These are phyloP conservation scores for Neckera pumila DNA, from an alignment of 225 moss, liverwort and hornwort species.

Conservation along the genomic window DNA sequence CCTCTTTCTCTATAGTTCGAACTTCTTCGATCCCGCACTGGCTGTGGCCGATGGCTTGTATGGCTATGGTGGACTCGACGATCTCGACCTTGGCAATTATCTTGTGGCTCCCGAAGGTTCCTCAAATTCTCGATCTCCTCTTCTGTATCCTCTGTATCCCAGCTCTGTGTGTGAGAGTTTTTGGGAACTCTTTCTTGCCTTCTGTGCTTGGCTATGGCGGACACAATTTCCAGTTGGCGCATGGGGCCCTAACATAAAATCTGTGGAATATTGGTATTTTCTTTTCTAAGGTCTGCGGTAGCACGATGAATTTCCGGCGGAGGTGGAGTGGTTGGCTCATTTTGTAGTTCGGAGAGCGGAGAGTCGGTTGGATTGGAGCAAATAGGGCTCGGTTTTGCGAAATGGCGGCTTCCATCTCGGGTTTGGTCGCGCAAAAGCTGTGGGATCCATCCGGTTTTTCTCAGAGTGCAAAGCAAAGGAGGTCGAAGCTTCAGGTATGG, in stretches of 20 bases:
- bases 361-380: background rate
- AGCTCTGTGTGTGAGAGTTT: background rate
- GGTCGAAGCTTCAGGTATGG: slow-evolving; percentile 8
- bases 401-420: slow-evolving; percentile 28
- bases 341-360: background rate
- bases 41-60: background rate
- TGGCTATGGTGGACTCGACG: background rate
- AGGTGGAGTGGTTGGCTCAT: background rate
- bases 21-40: background rate
- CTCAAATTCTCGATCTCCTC: background rate
- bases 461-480: background rate
- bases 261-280: background rate
- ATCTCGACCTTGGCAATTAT: background rate
- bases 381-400: background rate
- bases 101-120: background rate
- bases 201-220: background rate
- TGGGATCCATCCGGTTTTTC: background rate
- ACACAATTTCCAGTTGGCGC: background rate
- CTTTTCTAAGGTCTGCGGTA: background rate
- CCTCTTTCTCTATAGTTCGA: background rate
- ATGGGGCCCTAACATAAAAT: background rate
- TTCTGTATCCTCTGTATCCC: background rate
- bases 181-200: background rate
- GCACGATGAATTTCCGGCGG: background rate
- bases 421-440: background rate